phyloP scores from a whole-genome alignment of 202 grass and related monocot species.

The Elaeis oleifera region DNA sequence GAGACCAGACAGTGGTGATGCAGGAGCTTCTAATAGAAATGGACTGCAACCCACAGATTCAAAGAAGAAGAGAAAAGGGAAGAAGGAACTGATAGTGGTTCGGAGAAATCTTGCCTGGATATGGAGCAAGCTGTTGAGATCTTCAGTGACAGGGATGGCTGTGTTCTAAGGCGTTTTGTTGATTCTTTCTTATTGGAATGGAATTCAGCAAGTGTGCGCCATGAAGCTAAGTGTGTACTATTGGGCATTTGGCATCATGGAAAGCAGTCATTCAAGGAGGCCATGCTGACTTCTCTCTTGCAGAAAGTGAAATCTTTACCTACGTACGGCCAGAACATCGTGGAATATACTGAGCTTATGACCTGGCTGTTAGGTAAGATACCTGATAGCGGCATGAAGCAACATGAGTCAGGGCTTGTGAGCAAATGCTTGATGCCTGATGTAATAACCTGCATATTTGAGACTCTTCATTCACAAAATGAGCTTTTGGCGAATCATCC shows the following conservation, averaged over 20 bases:
- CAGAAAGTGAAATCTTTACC: conserved; percentile 75
- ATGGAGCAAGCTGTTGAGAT: conserved; percentile 79
- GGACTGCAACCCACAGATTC: conserved; percentile 48
- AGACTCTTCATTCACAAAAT: conserved; percentile 86
- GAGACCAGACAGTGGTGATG: conserved; percentile 44
- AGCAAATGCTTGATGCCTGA: conserved; percentile 71
- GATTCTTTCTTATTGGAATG: conserved; percentile 86
- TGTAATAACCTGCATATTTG: conserved; percentile 77
- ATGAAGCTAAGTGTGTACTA: conserved; percentile 82
- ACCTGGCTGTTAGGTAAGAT: conserved; percentile 69
- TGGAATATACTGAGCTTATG: conserved; percentile 92
- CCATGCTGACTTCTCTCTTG: conserved; percentile 56
- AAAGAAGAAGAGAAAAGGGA: conserved; percentile 80
- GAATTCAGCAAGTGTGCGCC: conserved; percentile 81
- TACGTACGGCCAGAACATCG: conserved; percentile 82
- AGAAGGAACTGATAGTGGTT: conserved; percentile 44
- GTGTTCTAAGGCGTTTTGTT: conserved; percentile 66
- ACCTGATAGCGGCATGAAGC: conserved; percentile 51
- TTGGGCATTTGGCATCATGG: conserved; percentile 89
- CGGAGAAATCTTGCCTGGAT: conserved; percentile 83
- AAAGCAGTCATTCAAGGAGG: conserved; percentile 58
- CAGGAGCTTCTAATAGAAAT: conserved; percentile 38
- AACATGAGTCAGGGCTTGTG: conserved; percentile 57
- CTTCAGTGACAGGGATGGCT: conserved; percentile 54
- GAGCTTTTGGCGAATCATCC: conserved; percentile 98